phyloP scores from a whole-genome alignment of 1,139 yeast species.

The Dujonia santamariae region DNA sequence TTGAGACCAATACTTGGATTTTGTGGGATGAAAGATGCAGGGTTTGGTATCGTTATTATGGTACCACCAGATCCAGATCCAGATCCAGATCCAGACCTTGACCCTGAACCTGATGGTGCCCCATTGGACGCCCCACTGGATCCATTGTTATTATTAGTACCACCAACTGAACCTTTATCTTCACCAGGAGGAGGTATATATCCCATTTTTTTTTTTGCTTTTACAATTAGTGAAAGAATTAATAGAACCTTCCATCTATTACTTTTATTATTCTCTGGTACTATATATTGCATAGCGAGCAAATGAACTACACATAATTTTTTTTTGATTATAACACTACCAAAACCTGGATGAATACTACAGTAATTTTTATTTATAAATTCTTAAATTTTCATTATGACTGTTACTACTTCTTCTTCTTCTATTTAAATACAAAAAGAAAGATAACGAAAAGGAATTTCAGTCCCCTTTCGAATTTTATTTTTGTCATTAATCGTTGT shows the following conservation, averaged over 20 bases:
- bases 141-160: slow-evolving; percentile 6
- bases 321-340: slow-evolving; percentile 1
- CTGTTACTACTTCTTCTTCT: not conserved
- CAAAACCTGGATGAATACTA: not conserved
- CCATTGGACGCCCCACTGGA: no score
- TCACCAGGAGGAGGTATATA: slow-evolving; percentile 30
- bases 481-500: not conserved
- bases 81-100: slow-evolving; percentile 1
- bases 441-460: no score
- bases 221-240: not conserved
- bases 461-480: not conserved
- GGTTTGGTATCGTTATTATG: slow-evolving; percentile 20
- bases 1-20: slow-evolving; percentile 57
- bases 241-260: not conserved
- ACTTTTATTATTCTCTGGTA: no score
- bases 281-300: no score
- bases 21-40: slow-evolving; percentile 23
- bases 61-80: slow-evolving; percentile 7
- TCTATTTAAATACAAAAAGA: no score
- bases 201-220: slow-evolving; percentile 18
- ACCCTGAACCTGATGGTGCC: slow-evolving; percentile 2
- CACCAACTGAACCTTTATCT: slow-evolving; percentile 10
- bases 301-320: no score
- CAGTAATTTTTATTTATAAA: not conserved
- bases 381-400: not conserved